Conservation (phyloP, 192 early-diverging fungal species). For the Coemansia sp. region DNA sequence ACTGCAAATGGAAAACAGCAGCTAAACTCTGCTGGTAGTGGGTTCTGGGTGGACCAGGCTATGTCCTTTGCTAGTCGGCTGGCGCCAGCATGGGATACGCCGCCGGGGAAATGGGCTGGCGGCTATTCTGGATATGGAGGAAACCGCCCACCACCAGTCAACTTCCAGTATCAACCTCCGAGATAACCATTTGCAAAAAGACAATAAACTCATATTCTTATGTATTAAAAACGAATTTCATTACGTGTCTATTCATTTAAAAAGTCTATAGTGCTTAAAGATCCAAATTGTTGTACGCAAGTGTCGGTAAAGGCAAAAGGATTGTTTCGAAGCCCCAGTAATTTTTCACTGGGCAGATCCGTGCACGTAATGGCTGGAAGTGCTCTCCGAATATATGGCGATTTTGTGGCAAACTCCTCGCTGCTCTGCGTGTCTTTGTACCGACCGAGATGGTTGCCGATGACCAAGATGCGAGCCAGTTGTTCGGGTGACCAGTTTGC, state of each 20-base stretch:
- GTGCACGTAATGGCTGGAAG: constrained; percentile 11
- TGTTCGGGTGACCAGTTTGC: constrained; percentile 35
- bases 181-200: neutral
- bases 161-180: constrained; percentile 34
- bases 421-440: constrained; percentile 34
- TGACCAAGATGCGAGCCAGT: constrained; percentile 16
- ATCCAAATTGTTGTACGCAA: constrained; percentile 26
- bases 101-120: constrained; percentile 6
- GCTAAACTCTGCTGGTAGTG: constrained; percentile 9
- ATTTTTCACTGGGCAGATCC: constrained; percentile 31
- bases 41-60: constrained; percentile 41
- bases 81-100: constrained; percentile 23
- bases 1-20: constrained; percentile 16
- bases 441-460: constrained; percentile 42
- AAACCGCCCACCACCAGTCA: constrained; percentile 14
- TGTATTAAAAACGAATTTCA: neutral
- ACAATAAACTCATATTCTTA: neutral
- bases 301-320: constrained; percentile 52
- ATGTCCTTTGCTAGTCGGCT: constrained; percentile 20
- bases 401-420: constrained; percentile 16
- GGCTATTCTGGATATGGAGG: neutral
- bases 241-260: constrained; percentile 2
- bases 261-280: neutral
- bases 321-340: constrained; percentile 28
- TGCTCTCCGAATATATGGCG: constrained; percentile 19